Base-by-base conservation (phyloP, 202 grass and related monocot genomes). In the Schoenoplectus triqueter region DNA sequence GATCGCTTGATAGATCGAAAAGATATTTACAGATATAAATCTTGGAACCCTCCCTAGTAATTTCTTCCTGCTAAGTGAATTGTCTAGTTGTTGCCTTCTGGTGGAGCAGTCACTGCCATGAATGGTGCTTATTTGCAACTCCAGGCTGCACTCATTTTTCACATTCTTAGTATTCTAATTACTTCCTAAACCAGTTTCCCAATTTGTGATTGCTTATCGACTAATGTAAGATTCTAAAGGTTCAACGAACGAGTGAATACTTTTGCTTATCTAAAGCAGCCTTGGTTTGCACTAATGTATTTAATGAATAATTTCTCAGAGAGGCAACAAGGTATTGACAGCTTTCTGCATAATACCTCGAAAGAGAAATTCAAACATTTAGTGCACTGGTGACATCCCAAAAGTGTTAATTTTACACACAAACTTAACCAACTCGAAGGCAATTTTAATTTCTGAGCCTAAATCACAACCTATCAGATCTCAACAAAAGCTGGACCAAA, bases 391-490 rank as follows among this genome's bases (percentile, higher is more conserved):
- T n/a, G 10, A 50, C 70, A 73, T 51, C n/a, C 41, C 45, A 21
- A 5, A 7, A 51, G 17, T 20, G 45, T 10, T 45, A 73, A 73
- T 62, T 72, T 46, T 49, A 52, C 47, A 47, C 70, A 50, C 51
- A 74, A 52, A 21, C 1, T 49, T 21, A 52, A 10, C 18, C 3
- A 21, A 51, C 2, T 50, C 5, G 2, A 74, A 85, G 21, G 40
- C 3, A 85, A 40, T 15, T 42, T 21, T 64, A 74, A 71, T 7
- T 46, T 59, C 54, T 9, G 31, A 42, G 42, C 31, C 31, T 5
- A 42, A 60, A 44, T 61, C 51, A 44, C n/a, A 84, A 71, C 21
- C 20, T 59, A 51, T 55, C 48, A 69, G 39, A 66, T 68, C 13
- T 65, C 49, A 47, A 50, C 3, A 51, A 52, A 52, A 52, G 17